Conservation (phyloP, 257 asterid genomes). For the Eucommia ulmoides region DNA sequence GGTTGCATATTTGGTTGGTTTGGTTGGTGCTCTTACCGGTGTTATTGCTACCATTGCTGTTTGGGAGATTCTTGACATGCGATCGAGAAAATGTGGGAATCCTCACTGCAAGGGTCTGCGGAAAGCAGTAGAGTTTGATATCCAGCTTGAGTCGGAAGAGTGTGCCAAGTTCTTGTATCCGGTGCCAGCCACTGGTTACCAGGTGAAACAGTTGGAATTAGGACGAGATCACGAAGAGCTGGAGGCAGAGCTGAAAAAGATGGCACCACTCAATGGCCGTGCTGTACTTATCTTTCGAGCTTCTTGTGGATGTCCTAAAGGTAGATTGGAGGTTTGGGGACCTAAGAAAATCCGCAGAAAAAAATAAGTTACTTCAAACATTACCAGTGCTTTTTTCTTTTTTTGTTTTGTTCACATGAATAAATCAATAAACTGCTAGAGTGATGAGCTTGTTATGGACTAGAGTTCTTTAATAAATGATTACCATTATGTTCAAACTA, state of each 20-base stretch:
- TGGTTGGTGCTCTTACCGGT: conserved; percentile 21
- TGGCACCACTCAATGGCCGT: conserved; percentile 53
- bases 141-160: conserved; percentile 46
- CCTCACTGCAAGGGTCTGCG: conserved; percentile 36
- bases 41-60: conserved; percentile 12
- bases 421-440: no score
- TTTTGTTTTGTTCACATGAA: no score
- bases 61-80: conserved; percentile 23
- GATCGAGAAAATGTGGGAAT: conserved; percentile 42
- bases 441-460: no score
- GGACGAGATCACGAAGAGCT: conserved; percentile 40
- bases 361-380: no score
- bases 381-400: no score
- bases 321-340: conserved; percentile 59
- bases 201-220: conserved; percentile 23
- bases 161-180: conserved; percentile 32
- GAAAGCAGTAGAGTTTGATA: conserved; percentile 48
- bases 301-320: conserved; percentile 47
- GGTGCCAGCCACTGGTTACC: conserved; percentile 10
- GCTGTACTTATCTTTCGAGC: conserved; percentile 44
- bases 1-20: conserved; percentile 27
- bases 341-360: conserved; percentile 37
- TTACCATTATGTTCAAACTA: no score
- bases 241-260: conserved; percentile 47
- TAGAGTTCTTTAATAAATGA: no score